phyloP scores from a whole-genome alignment of 2,329 filamentous ascomycete species.

The Botryotinia calthae region DNA sequence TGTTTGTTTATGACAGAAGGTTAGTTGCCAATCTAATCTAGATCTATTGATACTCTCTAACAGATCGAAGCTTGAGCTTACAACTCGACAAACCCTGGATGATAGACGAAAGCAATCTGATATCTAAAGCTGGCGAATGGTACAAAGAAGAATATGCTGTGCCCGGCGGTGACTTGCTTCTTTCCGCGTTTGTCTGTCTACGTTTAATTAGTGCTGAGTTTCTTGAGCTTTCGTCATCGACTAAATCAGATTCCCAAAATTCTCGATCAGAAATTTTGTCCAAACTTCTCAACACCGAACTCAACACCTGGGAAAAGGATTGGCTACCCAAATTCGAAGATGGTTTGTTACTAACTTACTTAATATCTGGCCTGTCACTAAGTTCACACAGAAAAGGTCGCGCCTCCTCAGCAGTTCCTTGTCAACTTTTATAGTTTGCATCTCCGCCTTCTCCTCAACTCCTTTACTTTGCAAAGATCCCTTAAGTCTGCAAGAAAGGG shows the following conservation, averaged over 20 bases:
- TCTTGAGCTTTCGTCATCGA: slow-evolving; percentile 29
- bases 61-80: slow-evolving; percentile 40
- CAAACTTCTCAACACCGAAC: slow-evolving; percentile 25
- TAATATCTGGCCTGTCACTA: neutral
- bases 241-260: neutral
- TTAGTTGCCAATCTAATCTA: slow-evolving; percentile 24
- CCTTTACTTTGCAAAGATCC: slow-evolving; percentile 40
- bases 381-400: slow-evolving; percentile 15
- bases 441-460: slow-evolving; percentile 41
- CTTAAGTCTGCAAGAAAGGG: slow-evolving; percentile 31
- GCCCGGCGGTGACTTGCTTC: slow-evolving; percentile 39
- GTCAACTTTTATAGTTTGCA: slow-evolving; percentile 43
- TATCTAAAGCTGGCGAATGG: slow-evolving; percentile 42
- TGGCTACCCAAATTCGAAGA: slow-evolving; percentile 25
- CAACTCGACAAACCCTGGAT: slow-evolving; percentile 45
- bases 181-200: slow-evolving; percentile 42
- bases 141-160: slow-evolving; percentile 37
- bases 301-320: slow-evolving; percentile 27
- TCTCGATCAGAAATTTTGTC: slow-evolving; percentile 19
- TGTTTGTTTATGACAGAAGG: slow-evolving; percentile 45
- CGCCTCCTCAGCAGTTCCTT: slow-evolving; percentile 40
- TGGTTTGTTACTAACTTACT: slow-evolving; percentile 17
- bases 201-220: slow-evolving; percentile 42
- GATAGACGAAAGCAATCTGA: slow-evolving; percentile 42
- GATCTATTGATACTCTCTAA: neutral